These are phyloP conservation scores for Carnegiea gigantea DNA, from an alignment of 179 eudicot genomes.

Conservation along the genomic window DNA sequence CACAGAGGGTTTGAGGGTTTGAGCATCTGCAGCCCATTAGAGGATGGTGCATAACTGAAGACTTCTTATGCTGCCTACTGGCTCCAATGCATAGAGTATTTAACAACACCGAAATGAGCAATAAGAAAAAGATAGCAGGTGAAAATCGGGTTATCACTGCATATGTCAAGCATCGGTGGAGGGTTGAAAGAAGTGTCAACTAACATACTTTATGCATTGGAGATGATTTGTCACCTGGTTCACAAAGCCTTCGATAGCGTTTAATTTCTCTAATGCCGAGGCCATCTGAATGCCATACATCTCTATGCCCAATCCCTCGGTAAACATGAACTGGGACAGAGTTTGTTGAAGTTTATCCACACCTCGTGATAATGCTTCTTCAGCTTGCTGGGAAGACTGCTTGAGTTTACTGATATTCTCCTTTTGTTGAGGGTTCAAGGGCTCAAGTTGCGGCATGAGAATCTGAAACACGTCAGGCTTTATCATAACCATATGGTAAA, in stretches of 20 bases:
- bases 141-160: not conserved
- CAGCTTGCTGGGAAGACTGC: constrained; percentile 44
- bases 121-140: not conserved
- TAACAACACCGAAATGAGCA: not conserved
- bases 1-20: too few relatives aligned
- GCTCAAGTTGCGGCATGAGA: constrained; percentile 38
- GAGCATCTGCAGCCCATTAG: too few relatives aligned
- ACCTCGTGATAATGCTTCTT: constrained; percentile 45
- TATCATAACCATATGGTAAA: too few relatives aligned
- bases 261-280: constrained; percentile 43
- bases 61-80: too few relatives aligned
- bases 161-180: not conserved
- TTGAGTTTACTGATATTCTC: constrained; percentile 33
- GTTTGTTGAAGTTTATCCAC: constrained; percentile 46
- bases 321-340: constrained; percentile 33
- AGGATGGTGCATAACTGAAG: not conserved
- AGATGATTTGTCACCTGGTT: constrained; percentile 36
- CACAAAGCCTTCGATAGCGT: constrained; percentile 46
- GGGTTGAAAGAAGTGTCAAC: not conserved
- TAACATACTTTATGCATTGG: constrained; percentile 1
- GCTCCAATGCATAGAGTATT: too few relatives aligned
- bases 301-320: constrained; percentile 28
- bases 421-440: constrained; percentile 34
- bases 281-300: constrained; percentile 34
- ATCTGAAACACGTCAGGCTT: constrained; percentile 20